Percentiles rank a stretch among this genome's conserved stretches.
These are phyloP conservation scores for Novymonas esmeraldas DNA, from an alignment of 208 protist species.

Conservation along the genomic window DNA sequence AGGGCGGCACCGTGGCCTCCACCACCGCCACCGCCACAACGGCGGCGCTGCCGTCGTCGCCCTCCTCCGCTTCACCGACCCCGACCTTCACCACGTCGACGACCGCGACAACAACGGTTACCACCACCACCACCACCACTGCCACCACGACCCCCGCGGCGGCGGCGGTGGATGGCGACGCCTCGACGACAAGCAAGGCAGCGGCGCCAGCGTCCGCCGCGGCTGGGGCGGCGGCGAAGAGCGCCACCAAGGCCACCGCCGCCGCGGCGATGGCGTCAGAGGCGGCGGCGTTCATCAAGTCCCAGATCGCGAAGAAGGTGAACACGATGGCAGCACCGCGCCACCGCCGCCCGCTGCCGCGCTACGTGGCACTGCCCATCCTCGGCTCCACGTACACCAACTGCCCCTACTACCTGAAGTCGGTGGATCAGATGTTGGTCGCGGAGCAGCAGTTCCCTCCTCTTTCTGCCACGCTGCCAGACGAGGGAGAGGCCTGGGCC, in stretches of 20 bases:
- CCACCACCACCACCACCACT: not conserved
- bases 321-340: not conserved
- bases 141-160: not conserved
- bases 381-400: conserved; percentile 45
- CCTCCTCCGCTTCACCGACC: not conserved
- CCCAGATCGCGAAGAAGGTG: conserved; percentile 19
- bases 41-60: not conserved
- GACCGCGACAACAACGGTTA: too few species aligned
- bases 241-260: conserved; percentile 7
- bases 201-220: not conserved
- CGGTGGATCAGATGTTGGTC: conserved; percentile 50
- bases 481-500: conserved; percentile 24
- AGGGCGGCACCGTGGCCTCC: not conserved
- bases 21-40: not conserved
- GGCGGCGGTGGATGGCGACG: not conserved
- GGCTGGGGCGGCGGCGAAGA: not conserved
- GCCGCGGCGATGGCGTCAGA: conserved; percentile 20
- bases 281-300: conserved; percentile 37
- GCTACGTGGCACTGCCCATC: conserved; percentile 55
- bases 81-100: not conserved
- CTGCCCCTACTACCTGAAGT: conserved; percentile 61
- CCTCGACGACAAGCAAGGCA: not conserved
- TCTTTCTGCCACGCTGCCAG: conserved; percentile 26
- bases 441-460: conserved; percentile 43
- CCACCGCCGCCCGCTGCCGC: conserved; percentile 14